phyloP scores from a whole-genome alignment of 495 filamentous ascomycete species.

The Endocarpon pusillum region DNA sequence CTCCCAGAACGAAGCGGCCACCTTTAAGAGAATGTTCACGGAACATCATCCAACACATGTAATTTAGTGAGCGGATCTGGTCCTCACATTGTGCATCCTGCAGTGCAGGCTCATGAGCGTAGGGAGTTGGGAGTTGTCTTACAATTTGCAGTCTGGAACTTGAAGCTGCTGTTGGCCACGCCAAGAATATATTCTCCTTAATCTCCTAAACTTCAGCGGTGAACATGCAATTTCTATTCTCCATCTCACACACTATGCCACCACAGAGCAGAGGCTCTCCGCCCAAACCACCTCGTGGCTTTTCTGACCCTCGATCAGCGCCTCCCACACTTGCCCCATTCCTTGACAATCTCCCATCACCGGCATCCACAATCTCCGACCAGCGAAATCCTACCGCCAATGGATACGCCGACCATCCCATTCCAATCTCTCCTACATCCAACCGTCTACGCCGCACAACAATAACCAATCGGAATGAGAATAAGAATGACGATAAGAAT shows the following conservation, averaged over 20 bases:
- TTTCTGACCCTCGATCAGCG: not conserved
- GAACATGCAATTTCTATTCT: not conserved
- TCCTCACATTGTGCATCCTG: no score
- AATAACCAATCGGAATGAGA: not conserved
- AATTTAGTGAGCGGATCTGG: no score
- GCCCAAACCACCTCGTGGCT: not conserved
- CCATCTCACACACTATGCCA: not conserved
- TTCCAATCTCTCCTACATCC: not conserved
- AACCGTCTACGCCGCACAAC: not conserved
- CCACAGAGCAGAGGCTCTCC: slow-evolving; percentile 2
- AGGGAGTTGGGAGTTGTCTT: no score
- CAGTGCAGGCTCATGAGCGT: no score
- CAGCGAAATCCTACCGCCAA: slow-evolving; percentile 1
- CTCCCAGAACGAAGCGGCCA: no score
- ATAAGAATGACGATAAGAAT: not conserved
- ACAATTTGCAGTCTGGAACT: no score
- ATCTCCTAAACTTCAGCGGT: no score
- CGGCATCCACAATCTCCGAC: not conserved
- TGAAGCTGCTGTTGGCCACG: no score
- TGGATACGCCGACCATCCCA: no score
- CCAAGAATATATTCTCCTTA: no score
- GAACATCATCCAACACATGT: no score
- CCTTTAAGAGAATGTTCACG: no score
- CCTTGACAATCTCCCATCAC: slow-evolving; percentile 1
- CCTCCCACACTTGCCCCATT: not conserved